Evolutionary conservation across 1,284 basidiomycete species (phyloP).

Genomic region (Fomes fomentarius): DNA sequence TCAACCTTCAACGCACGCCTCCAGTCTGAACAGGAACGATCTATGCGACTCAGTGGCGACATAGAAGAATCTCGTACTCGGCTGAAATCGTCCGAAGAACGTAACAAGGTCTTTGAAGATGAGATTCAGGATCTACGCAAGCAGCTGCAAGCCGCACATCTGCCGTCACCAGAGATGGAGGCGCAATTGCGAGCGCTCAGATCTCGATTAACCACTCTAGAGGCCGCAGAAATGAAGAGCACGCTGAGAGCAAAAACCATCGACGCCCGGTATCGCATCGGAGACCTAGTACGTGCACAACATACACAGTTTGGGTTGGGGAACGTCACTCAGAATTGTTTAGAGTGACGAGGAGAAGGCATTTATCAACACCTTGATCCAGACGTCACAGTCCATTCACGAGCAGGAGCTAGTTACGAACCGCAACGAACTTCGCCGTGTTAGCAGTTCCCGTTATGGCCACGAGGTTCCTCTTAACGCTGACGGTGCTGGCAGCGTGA

Average conservation of each 20-base stretch:
- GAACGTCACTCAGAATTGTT: not conserved
- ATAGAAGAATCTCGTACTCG: slow-evolving; percentile 22
- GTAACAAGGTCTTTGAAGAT: slow-evolving; percentile 15
- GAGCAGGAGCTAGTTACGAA: slow-evolving; percentile 41
- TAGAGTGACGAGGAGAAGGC: slow-evolving; percentile 40
- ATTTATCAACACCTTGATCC: slow-evolving; percentile 37
- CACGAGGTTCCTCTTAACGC: not conserved
- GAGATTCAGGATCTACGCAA: slow-evolving; percentile 24
- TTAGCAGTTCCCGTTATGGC: slow-evolving; percentile 24
- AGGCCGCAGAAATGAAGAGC: slow-evolving; percentile 29
- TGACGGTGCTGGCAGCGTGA: slow-evolving; percentile 33
- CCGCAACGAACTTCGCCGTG: slow-evolving; percentile 40
- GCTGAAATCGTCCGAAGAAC: slow-evolving; percentile 15
- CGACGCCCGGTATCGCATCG: slow-evolving; percentile 36
- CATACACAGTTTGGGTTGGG: not conserved
- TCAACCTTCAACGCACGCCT: slow-evolving; percentile 13
- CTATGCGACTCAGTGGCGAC: slow-evolving; percentile 21
- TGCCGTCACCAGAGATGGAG: slow-evolving; percentile 24
- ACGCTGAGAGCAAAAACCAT: slow-evolving; percentile 34
- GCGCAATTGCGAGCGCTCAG: slow-evolving; percentile 30
- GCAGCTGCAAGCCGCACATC: slow-evolving; percentile 25
- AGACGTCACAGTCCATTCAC: slow-evolving; percentile 37
- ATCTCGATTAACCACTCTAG: slow-evolving; percentile 27
- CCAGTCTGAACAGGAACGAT: slow-evolving; percentile 21
- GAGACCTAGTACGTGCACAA: slow-evolving; percentile 37